These are phyloP conservation scores for Schrenkiella parvula DNA, from an alignment of 345 rosid genomes.

Conservation along the genomic window DNA sequence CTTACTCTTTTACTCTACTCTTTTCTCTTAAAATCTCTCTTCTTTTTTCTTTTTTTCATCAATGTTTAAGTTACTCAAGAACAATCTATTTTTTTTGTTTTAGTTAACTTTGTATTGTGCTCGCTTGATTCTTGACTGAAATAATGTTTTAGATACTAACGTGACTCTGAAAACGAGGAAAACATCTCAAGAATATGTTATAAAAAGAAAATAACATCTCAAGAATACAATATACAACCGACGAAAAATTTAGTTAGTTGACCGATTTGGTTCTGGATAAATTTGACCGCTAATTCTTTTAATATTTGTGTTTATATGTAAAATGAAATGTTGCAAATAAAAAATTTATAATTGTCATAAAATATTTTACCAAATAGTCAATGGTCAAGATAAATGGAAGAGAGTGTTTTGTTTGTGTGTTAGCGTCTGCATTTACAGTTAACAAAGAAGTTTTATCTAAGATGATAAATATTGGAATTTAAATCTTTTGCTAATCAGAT, in stretches of 20 bases:
- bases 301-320: not conserved
- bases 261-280: not conserved
- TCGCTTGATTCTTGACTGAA: conserved; percentile 11
- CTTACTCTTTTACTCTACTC: conserved; percentile 52
- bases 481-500: too few species aligned
- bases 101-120: conserved; percentile 3
- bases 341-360: not conserved
- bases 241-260: not conserved
- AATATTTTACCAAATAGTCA: not conserved
- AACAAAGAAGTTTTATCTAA: too few species aligned
- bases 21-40: conserved; percentile 36
- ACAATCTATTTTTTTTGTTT: not conserved
- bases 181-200: not conserved
- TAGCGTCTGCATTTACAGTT: not conserved
- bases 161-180: not conserved
- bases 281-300: not conserved
- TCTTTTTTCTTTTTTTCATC: not conserved
- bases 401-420: not conserved
- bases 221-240: not conserved
- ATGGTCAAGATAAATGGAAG: not conserved
- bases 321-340: not conserved
- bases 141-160: not conserved
- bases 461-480: too few species aligned
- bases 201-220: not conserved
- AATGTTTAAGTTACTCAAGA: conserved; percentile 12